phyloP scores from a whole-genome alignment of 1,139 yeast species.

The Saccharomyces uvarum region DNA sequence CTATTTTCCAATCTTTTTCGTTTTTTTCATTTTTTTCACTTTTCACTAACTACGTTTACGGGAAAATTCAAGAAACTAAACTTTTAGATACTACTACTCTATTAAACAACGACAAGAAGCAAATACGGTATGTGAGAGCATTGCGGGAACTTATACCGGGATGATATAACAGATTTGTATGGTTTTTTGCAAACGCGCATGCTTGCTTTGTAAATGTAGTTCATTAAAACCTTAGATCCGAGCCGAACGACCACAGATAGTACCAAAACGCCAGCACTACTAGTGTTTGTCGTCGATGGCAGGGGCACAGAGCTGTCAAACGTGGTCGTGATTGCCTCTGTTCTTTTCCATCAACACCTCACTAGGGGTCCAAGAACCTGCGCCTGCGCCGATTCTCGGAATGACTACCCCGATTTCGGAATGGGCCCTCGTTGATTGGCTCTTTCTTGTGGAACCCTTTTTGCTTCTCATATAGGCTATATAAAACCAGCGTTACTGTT shows the following conservation, averaged over 20 bases:
- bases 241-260: background rate
- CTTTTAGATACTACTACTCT: background rate
- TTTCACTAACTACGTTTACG: background rate
- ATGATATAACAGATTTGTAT: background rate
- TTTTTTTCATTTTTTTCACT: no score
- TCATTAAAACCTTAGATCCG: background rate
- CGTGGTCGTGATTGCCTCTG: background rate
- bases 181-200: background rate
- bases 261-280: background rate
- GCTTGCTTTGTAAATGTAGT: background rate
- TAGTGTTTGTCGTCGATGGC: background rate
- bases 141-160: background rate
- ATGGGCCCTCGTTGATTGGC: background rate
- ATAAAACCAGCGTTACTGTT: background rate
- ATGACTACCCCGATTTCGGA: constrained; percentile 1
- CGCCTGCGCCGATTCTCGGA: background rate
- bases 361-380: background rate
- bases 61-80: background rate
- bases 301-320: background rate
- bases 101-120: background rate
- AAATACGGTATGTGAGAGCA: background rate
- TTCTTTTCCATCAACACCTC: no score
- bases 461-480: background rate
- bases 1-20: no score
- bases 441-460: background rate